A percentile compares a stretch with the other conserved stretches of the same genome.
phyloP scores from a whole-genome alignment of 345 rosid species.

The Eucalyptus sp. region DNA sequence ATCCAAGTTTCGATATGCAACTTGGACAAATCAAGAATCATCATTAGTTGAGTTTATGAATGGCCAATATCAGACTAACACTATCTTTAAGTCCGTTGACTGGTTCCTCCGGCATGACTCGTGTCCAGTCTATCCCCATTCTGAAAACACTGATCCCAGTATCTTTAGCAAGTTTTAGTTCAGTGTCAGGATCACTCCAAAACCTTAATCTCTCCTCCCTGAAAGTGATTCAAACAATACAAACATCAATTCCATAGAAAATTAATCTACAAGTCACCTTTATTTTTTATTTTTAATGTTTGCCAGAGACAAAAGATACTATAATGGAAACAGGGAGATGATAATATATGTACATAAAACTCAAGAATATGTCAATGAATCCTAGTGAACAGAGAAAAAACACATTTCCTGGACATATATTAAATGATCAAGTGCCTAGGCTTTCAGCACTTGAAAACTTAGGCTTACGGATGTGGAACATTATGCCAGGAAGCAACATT shows the following conservation, averaged over 20 bases:
- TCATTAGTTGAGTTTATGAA: background rate
- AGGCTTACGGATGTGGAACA: slow-evolving; percentile 75
- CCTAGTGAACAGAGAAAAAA: background rate
- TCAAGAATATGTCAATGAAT: background rate
- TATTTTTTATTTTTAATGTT: background rate
- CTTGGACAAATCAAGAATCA: background rate
- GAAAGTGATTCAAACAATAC: slow-evolving; percentile 15
- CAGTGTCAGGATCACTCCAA: slow-evolving; percentile 97
- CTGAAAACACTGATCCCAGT: slow-evolving; percentile 76
- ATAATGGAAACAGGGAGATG: background rate
- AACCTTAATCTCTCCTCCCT: slow-evolving; percentile 88
- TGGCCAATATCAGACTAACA: slow-evolving; percentile 33
- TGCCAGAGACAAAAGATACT: background rate
- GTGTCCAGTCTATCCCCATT: slow-evolving; percentile 90
- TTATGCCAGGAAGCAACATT: slow-evolving; percentile 97
- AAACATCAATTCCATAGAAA: background rate
- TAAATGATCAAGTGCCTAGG: background rate
- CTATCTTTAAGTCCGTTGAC: slow-evolving; percentile 47
- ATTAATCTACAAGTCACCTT: background rate
- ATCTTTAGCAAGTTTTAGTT: slow-evolving; percentile 75
- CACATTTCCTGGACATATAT: background rate
- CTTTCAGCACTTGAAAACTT: slow-evolving; percentile 2
- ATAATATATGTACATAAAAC: background rate
- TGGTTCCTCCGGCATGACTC: slow-evolving; percentile 88
- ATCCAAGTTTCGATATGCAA: background rate